A percentile compares a stretch with the other conserved stretches of the same genome.
Evolutionary conservation across 75 land plant species (phyloP).

Genomic region (Sequoia sempervirens): DNA sequence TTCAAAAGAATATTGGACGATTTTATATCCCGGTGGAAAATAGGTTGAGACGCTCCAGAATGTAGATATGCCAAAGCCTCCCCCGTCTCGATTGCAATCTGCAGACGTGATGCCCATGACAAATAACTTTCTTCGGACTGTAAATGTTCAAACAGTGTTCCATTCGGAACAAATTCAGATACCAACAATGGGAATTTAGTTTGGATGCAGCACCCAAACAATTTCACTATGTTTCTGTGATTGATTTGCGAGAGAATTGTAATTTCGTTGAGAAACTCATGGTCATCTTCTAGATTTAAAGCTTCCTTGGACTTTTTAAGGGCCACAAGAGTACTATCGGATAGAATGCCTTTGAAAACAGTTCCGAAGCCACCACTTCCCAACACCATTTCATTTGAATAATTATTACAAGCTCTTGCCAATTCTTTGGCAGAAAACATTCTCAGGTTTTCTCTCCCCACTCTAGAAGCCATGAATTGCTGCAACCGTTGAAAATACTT

Average conservation of each 20-base stretch:
- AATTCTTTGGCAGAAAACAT: conserved; percentile 29
- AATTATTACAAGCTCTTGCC: no score
- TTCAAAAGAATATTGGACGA: no score
- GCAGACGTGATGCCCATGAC: conserved; percentile 44
- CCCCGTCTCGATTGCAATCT: conserved; percentile 69
- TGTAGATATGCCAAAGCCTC: conserved; percentile 78
- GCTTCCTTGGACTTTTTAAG: conserved; percentile 25
- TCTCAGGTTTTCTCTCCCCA: conserved; percentile 14
- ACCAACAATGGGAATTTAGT: no score
- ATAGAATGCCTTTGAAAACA: no score
- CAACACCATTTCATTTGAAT: no score
- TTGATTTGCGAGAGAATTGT: conserved; percentile 15
- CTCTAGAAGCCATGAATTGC: no score
- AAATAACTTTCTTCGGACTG: conserved; percentile 18
- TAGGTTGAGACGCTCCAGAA: conserved; percentile 26
- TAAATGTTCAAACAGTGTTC: conserved; percentile 64
- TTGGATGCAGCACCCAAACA: no score
- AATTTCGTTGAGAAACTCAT: conserved; percentile 54
- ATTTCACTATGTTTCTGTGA: conserved; percentile 29
- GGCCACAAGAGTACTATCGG: conserved; percentile 51
- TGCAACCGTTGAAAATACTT: no score
- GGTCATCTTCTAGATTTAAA: conserved; percentile 7
- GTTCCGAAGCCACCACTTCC: no score
- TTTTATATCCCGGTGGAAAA: no score
- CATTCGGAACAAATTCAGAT: conserved; percentile 64